Conservation (phyloP, 2,329 filamentous ascomycete species). For the Fusarium austroafricanum region DNA sequence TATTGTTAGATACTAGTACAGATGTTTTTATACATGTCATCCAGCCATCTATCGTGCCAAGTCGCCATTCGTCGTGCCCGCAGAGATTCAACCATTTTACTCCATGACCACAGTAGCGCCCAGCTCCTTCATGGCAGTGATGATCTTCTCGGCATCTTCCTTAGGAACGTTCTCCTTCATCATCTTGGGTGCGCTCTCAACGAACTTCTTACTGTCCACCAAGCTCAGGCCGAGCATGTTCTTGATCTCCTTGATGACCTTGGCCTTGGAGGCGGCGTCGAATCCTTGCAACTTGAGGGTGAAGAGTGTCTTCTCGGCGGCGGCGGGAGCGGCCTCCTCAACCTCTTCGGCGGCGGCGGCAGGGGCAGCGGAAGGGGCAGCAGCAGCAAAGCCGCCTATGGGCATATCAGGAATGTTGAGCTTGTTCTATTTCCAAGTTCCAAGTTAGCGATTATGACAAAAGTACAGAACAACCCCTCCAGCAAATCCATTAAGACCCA, state of each 20-base stretch:
- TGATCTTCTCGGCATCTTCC: slow-evolving; percentile 99
- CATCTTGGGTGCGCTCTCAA: slow-evolving; percentile 96
- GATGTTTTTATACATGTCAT: slow-evolving; percentile 55
- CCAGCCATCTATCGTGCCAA: slow-evolving; percentile 50
- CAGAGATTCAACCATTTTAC: slow-evolving; percentile 60
- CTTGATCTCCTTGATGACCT: slow-evolving; percentile 99
- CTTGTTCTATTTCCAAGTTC: slow-evolving; percentile 70
- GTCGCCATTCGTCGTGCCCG: slow-evolving; percentile 37
- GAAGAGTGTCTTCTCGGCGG: slow-evolving; percentile 97
- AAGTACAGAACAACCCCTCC: background rate
- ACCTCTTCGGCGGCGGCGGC: slow-evolving; percentile 79
- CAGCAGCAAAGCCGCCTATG: slow-evolving; percentile 87
- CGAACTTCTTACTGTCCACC: slow-evolving; percentile 99
- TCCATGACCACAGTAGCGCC: slow-evolving; percentile 93
- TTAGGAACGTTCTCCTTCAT: slow-evolving; percentile 99
- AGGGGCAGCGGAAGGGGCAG: slow-evolving; percentile 66
- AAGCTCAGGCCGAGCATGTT: slow-evolving; percentile 91
- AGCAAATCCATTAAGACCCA: slow-evolving; percentile 24
- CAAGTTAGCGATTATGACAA: slow-evolving; percentile 28
- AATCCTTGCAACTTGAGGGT: slow-evolving; percentile 93
- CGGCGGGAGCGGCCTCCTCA: slow-evolving; percentile 87
- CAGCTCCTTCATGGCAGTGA: slow-evolving; percentile 91
- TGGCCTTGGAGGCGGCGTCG: slow-evolving; percentile 90
- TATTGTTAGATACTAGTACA: slow-evolving; percentile 54
- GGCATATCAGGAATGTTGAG: slow-evolving; percentile 99